Conservation (phyloP, 805 yeast genomes). For the Yarrowia sp. region DNA sequence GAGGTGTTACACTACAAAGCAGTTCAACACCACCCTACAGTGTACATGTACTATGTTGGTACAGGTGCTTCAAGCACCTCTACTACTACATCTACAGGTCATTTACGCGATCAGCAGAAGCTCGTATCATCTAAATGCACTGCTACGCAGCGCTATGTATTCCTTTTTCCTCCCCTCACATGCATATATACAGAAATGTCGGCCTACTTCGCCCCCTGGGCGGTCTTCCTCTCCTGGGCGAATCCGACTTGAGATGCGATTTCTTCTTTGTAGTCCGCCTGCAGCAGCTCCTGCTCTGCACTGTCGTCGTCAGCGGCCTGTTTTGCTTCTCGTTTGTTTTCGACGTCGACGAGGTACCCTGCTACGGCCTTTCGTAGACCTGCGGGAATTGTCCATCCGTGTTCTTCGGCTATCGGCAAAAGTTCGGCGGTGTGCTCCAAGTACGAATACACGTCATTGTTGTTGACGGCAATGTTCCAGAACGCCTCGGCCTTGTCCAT, state of each 20-base stretch:
- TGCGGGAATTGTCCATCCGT: neutral
- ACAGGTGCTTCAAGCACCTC: too few relatives aligned
- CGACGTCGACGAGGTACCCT: neutral
- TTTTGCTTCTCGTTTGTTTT: neutral
- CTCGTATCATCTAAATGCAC: too few relatives aligned
- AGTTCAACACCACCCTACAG: too few relatives aligned
- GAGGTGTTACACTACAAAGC: too few relatives aligned
- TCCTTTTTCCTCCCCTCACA: slow-evolving; percentile 17
- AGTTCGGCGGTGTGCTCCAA: neutral
- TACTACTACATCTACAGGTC: too few relatives aligned
- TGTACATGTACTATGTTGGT: too few relatives aligned
- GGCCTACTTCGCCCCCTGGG: neutral
- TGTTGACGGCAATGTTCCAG: slow-evolving; percentile 8
- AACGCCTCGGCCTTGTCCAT: neutral
- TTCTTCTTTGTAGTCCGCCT: neutral
- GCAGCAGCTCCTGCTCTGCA: neutral
- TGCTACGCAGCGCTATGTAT: neutral
- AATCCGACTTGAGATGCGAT: slow-evolving; percentile 7
- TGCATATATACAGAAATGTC: slow-evolving; percentile 12
- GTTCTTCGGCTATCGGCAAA: slow-evolving; percentile 5
- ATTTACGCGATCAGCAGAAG: too few relatives aligned
- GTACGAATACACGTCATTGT: slow-evolving; percentile 12
- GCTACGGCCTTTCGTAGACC: neutral
- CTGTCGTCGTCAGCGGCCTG: neutral
- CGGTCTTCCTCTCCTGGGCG: neutral